A percentile compares a stretch with the other conserved stretches of the same genome.
Conservation (phyloP, 768 basidiomycete species). For the Clitopilus passeckerianus region DNA sequence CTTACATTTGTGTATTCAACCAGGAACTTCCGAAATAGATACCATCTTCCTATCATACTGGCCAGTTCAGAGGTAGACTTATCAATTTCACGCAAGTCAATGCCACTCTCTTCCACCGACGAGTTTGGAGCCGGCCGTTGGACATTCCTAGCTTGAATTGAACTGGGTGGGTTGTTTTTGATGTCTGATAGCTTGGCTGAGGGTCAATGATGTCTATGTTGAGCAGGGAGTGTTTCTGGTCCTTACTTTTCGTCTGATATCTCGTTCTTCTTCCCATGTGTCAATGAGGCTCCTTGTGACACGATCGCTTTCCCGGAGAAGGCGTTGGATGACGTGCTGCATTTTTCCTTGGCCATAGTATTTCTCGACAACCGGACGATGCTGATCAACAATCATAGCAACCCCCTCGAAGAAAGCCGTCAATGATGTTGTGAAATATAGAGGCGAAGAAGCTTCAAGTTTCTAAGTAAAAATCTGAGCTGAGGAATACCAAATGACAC, state of each 20-base stretch:
- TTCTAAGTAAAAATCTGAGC: constrained; percentile 5
- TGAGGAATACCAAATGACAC: constrained; percentile 11
- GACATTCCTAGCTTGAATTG: constrained; percentile 23
- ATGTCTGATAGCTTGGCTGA: constrained; percentile 37
- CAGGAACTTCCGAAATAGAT: constrained; percentile 84
- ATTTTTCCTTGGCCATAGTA: constrained; percentile 93
- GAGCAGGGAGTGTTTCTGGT: not conserved
- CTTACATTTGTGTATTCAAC: constrained; percentile 63
- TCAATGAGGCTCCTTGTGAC: constrained; percentile 71
- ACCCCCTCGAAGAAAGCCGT: constrained; percentile 94
- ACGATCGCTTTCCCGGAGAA: constrained; percentile 84
- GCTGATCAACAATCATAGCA: constrained; percentile 94
- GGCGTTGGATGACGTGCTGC: constrained; percentile 65
- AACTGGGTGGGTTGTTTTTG: constrained; percentile 32
- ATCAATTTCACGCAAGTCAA: constrained; percentile 91
- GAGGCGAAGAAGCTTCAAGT: constrained; percentile 75
- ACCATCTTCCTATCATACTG: constrained; percentile 90
- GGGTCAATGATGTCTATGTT: not conserved
- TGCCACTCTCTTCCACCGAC: constrained; percentile 42
- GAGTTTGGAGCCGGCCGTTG: constrained; percentile 20
- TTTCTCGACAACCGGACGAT: constrained; percentile 96
- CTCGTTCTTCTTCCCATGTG: constrained; percentile 90
- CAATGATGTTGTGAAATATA: constrained; percentile 86
- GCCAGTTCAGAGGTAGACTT: constrained; percentile 83
- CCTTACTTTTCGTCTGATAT: constrained; percentile 72